Evolutionary conservation across 352 stramenopile species (phyloP), one percentile per base, ranked within the genome.

Genomic region (Phytophthora melonis): DNA sequence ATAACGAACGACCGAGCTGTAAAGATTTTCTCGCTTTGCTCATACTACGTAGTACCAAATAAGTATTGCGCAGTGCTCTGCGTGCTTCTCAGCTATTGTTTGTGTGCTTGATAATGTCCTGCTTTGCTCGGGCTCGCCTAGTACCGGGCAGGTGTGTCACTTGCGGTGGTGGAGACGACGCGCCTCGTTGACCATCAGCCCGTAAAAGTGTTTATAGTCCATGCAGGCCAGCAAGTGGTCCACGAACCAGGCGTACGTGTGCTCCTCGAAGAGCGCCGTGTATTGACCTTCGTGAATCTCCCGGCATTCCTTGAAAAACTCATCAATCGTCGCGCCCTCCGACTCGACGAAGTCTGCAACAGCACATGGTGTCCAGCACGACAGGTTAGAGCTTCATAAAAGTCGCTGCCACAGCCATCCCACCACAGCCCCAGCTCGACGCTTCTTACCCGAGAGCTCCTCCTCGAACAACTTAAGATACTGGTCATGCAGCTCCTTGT

Each of bases 121-220:
- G 23, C 11, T 55, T 4, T 21, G 10, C 25, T 52, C 2, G 30
- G 61, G 5, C 30, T 32, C 7, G 21, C 16, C 5, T 66, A 67
- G 36, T 18, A 25, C 25, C 30, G 5, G 21, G n/a, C 11, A 21
- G 49, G n/a, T n/a, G 3, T 16, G 7, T 88, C 63, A 92, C 70
- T 91, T 92, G 56, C 83, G 84, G 36, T 77, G 82, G 54, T 79
- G 80, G 43, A 87, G 74, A n/a, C 84, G 83, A 41, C 86, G 81
- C 14, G 87, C 83, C 63, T 95, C 85, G 74, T 95, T 95, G 54
- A 91, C 70, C 81, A 93, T 93, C 66, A 95, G 84, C 0, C 83
- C 82, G 74, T 92, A 92, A 58, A 95, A 93, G 45, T 91, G 77
- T 56, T 93, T 90, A 73, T 92, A 95, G 65, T 93, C 85, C 85